phyloP scores from a whole-genome alignment of 1,284 basidiomycete genomes.

The Meira nashicola region DNA sequence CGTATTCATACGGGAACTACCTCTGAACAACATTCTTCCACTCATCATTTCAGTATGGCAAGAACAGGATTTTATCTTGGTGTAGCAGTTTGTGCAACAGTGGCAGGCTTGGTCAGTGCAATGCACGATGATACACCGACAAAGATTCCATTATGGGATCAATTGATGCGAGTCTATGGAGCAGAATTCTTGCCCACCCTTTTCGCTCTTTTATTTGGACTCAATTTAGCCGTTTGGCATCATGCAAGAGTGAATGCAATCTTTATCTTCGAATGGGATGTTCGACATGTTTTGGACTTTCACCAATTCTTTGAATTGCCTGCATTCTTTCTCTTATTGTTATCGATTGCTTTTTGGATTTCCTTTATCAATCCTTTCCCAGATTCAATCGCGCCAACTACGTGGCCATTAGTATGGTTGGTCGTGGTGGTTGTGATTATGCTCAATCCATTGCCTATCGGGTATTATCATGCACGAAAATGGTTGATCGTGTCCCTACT shows the following conservation, averaged over 20 bases:
- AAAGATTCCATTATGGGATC: conserved; percentile 67
- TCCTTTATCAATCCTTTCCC: conserved; percentile 62
- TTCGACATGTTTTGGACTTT: conserved; percentile 70
- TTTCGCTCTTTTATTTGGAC: conserved; percentile 69
- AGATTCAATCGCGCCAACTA: conserved; percentile 40
- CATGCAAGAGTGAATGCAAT: conserved; percentile 75
- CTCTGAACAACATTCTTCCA: conserved; percentile 44
- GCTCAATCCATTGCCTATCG: conserved; percentile 71
- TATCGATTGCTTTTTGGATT: conserved; percentile 78
- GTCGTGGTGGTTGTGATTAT: conserved; percentile 63
- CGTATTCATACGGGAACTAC: conserved; percentile 56
- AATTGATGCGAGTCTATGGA: conserved; percentile 74
- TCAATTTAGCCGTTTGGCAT: conserved; percentile 76
- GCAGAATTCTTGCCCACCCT: conserved; percentile 64
- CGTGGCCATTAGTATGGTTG: conserved; percentile 84
- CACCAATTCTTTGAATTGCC: conserved; percentile 81
- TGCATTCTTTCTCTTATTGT: conserved; percentile 67
- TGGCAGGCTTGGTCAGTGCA: conserved; percentile 66
- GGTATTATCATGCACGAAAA: conserved; percentile 65
- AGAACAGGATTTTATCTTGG: conserved; percentile 69
- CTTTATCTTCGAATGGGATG: conserved; percentile 73
- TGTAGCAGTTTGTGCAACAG: conserved; percentile 68
- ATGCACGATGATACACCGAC: conserved; percentile 62
- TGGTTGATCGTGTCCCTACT: conserved; percentile 71
- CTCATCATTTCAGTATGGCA: conserved; percentile 66